Evolutionary conservation across 352 stramenopile species (phyloP), one percentile per base, ranked within the genome.

Genomic region (Globisporangium iwayamae): DNA sequence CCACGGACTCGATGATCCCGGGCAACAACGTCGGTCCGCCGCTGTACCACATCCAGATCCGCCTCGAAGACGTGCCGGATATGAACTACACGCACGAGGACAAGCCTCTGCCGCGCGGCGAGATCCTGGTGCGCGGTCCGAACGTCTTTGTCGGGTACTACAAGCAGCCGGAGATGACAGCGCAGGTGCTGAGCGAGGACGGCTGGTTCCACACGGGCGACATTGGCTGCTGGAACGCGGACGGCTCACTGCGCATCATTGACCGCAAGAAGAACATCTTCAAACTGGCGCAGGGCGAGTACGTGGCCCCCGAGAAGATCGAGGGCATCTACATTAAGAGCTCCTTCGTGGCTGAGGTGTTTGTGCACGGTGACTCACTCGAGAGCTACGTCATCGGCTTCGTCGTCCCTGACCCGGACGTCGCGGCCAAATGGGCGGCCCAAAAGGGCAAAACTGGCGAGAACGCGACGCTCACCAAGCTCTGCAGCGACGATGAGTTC

Each of bases 131-230:
- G 56, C 82, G 80, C 34, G 91, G 93, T 25, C 69, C 72, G 16
- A 95, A 90, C 60, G 71, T 98, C 7, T 93, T 96, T 57, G 68
- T 76, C 52, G 96, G 96, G 1, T 99, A 99, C 79, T 98, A 98
- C 82, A 98, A 98, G 62, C 90, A 98, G 65, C 75, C 81, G 0
- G 88, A 97, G 66, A 90, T 93, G 34, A 99, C 96, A 0, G 73
- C 74, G 8, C 89, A 98, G 66, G 87, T 83, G 2, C 82, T 99
- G 22, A 90, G 98, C 59, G 77, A 72, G 8, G 91, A 94, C n/a
- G 96, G 96, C 16, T 99, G 91, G 88, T 97, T 99, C 62, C 91
- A 98, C 73, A 99, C 96, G 3, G 97, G 97, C 22, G 97, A 99
- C 76, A 97, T 99, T 54, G 97, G 93, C 50, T 76, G 81, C 20